Evolutionary conservation across 83 land plant genomes (phyloP).

Genomic region (Picea abies): DNA sequence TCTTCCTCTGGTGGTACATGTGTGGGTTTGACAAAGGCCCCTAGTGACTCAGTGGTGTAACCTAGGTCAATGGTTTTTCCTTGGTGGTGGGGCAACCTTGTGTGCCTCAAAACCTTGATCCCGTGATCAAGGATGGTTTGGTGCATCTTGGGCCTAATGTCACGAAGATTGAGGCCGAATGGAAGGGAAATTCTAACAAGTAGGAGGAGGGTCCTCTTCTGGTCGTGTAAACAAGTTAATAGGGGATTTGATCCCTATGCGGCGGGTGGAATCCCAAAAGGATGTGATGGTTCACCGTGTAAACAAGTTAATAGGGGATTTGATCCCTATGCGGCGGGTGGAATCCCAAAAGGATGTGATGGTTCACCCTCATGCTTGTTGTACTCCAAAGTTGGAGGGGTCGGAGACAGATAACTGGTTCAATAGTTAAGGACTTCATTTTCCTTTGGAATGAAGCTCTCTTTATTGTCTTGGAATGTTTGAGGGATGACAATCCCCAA

Average conservation of each 20-base stretch:
- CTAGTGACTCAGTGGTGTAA: not conserved
- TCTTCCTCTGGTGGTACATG: not conserved
- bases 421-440: too few species aligned
- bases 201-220: not conserved
- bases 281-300: too few species aligned
- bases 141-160: too few species aligned
- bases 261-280: too few species aligned
- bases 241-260: too few species aligned
- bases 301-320: not conserved
- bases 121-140: not conserved
- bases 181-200: not conserved
- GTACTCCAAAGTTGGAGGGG: too few species aligned
- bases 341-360: not conserved
- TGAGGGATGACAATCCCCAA: too few species aligned
- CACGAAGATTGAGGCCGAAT: not conserved
- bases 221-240: not conserved
- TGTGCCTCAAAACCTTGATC: not conserved
- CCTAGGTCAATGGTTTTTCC: not conserved
- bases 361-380: not conserved
- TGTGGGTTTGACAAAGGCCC: not conserved
- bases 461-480: too few species aligned
- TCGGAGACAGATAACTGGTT: too few species aligned
- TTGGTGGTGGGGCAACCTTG: not conserved
- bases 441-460: too few species aligned
- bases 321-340: not conserved